Base-by-base conservation (phyloP, 2,329 filamentous ascomycete species). In the Pseudogymnoascus sp. region DNA sequence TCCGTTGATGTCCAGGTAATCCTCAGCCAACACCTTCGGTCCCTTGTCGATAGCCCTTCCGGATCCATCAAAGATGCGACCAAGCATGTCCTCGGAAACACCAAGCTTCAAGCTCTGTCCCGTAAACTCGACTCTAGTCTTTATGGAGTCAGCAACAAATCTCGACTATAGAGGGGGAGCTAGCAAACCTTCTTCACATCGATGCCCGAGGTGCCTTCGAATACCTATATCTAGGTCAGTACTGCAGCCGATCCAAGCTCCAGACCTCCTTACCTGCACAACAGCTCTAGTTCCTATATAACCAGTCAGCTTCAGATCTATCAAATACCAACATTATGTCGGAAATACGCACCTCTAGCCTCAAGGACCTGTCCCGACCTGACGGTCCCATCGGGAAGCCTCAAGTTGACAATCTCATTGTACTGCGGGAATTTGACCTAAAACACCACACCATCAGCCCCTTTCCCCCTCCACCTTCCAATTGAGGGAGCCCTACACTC, bases 11-110 rank as follows among this genome's bases (percentile, higher is more conserved):
- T 99, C 96, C 71, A 99, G 84, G 78, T 96, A 99, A 72, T 99
- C 95, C 78, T 99, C 95, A 61, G 95, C 93, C 68, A 99, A 81
- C 72, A 99, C 95, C 82, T 97, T 98, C 66, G 95, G 95, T 62
- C 96, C 95, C 82, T 98, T 99, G 81, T 99, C 95, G 77, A 99
- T 99, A 71, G 96, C 90, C 78, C 93, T 89, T 75, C 95, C 95
- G 65, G 95, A 98, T 73, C 95, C 95, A 81, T 99, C 93, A 75
- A 99, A 99, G 78, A 98, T 92, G 81, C 96, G 93, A 69, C 95
- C 95, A 79, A 99, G 80, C 95, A 99, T 99, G 82, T 99, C 95
- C 81, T 99, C 96, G 61, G 95, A 98, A 65, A 99, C 95, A 78
- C 95, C 95, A 61, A 99, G 89, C 85, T 98, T 98, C 81, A 99